These are phyloP conservation scores for Leersia perrieri DNA, from an alignment of 176 grass and related monocot genomes.

Conservation along the genomic window DNA sequence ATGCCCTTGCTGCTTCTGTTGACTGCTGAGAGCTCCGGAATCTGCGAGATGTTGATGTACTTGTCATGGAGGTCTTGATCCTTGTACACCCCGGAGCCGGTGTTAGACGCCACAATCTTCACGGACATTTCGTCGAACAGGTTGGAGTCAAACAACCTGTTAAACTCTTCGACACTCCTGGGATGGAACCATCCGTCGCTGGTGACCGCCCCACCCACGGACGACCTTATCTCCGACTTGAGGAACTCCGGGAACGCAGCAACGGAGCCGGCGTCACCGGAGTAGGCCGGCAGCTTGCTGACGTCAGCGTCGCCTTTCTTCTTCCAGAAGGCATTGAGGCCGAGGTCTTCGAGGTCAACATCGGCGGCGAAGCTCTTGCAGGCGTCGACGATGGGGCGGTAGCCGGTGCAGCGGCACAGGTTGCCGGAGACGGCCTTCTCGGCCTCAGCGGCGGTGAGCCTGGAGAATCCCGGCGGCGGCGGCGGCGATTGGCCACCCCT, in stretches of 20 bases:
- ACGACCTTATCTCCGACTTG: conserved; percentile 70
- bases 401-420: conserved; percentile 81
- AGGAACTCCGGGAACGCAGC: conserved; percentile 71
- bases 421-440: conserved; percentile 70
- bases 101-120: conserved; percentile 79
- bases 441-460: conserved; percentile 58
- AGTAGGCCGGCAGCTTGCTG: conserved; percentile 47
- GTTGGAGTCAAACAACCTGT: conserved; percentile 42
- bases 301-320: conserved; percentile 46
- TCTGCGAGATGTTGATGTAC: conserved; percentile 66
- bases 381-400: conserved; percentile 67
- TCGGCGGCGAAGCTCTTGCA: conserved; percentile 85
- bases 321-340: conserved; percentile 81
- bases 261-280: background rate
- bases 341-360: conserved; percentile 84
- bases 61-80: conserved; percentile 52
- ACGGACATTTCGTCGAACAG: conserved; percentile 32
- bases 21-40: conserved; percentile 58
- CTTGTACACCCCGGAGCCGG: conserved; percentile 75
- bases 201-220: background rate
- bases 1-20: conserved; percentile 47
- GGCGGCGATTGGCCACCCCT: too few species aligned
- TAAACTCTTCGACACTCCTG: conserved; percentile 50
- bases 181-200: conserved; percentile 52
- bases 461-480: conserved; percentile 57